These are phyloP conservation scores for Mycena galericulata DNA, from an alignment of 768 basidiomycete species.

Conservation along the genomic window DNA sequence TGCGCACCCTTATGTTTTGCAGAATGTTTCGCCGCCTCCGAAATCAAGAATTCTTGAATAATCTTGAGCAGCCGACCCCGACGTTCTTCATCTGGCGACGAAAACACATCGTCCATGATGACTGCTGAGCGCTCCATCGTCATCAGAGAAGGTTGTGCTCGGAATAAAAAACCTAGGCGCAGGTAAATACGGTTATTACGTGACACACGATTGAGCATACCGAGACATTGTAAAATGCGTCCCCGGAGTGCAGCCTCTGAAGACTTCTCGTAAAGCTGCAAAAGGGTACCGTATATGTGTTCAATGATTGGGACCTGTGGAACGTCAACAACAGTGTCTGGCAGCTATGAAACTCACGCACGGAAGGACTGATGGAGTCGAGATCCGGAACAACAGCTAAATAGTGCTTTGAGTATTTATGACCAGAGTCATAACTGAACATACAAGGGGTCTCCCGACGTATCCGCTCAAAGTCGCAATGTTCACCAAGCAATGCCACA, in stretches of 20 bases:
- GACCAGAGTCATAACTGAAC: conserved; percentile 37
- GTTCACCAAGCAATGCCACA: conserved; percentile 85
- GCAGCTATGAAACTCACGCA: conserved; percentile 34
- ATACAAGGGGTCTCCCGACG: conserved; percentile 70
- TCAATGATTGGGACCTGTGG: conserved; percentile 81
- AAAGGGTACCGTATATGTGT: conserved; percentile 79
- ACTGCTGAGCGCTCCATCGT: conserved; percentile 79
- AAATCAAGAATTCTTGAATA: conserved; percentile 91
- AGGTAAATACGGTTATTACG: neutral
- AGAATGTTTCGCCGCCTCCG: conserved; percentile 84
- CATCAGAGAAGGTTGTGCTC: conserved; percentile 93
- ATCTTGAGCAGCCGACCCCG: conserved; percentile 84
- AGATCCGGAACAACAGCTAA: conserved; percentile 71
- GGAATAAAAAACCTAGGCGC: conserved; percentile 85
- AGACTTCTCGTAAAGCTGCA: conserved; percentile 80
- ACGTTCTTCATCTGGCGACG: conserved; percentile 76
- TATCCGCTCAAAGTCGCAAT: conserved; percentile 88
- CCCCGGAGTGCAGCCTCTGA: conserved; percentile 67
- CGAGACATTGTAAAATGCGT: conserved; percentile 88
- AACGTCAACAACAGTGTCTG: neutral
- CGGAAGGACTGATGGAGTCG: conserved; percentile 64
- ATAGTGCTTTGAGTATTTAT: no score
- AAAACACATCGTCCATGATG: conserved; percentile 93
- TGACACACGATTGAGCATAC: conserved; percentile 50
- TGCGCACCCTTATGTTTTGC: conserved; percentile 74